Conservation (phyloP, 805 yeast genomes). For the Myxozyma vanderwaltii region DNA sequence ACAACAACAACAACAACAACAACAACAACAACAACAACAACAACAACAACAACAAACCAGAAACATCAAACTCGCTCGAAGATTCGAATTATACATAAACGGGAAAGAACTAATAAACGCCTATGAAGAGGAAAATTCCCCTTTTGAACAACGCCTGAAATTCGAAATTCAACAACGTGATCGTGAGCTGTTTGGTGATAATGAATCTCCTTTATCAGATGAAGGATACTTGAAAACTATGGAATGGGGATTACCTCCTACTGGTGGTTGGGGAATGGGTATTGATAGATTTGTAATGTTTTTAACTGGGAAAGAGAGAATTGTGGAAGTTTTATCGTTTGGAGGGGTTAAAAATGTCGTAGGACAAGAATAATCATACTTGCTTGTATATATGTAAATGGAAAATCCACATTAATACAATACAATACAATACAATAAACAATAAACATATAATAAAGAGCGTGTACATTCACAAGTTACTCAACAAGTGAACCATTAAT, state of each 20-base stretch:
- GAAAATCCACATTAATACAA: background rate
- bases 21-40: too few relatives aligned
- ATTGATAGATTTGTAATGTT: slow-evolving; percentile 86
- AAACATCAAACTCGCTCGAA: slow-evolving; percentile 52
- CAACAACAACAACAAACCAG: slow-evolving; percentile 32
- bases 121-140: slow-evolving; percentile 94
- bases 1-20: too few relatives aligned
- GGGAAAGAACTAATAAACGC: slow-evolving; percentile 88
- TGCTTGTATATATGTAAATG: background rate
- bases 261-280: slow-evolving; percentile 98
- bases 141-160: slow-evolving; percentile 65
- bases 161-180: slow-evolving; percentile 60
- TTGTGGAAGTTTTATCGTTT: slow-evolving; percentile 74
- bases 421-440: background rate
- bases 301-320: slow-evolving; percentile 62
- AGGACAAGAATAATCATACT: slow-evolving; percentile 49
- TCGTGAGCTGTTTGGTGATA: slow-evolving; percentile 54
- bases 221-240: slow-evolving; percentile 67
- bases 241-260: slow-evolving; percentile 96
- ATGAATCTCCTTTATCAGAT: slow-evolving; percentile 72
- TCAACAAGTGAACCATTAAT: too few relatives aligned
- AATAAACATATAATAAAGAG: too few relatives aligned
- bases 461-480: too few relatives aligned
- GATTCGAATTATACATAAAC: slow-evolving; percentile 82
- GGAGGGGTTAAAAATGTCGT: slow-evolving; percentile 73